Conservation (phyloP, 345 rosid genomes). For the Mercurialis annua region DNA sequence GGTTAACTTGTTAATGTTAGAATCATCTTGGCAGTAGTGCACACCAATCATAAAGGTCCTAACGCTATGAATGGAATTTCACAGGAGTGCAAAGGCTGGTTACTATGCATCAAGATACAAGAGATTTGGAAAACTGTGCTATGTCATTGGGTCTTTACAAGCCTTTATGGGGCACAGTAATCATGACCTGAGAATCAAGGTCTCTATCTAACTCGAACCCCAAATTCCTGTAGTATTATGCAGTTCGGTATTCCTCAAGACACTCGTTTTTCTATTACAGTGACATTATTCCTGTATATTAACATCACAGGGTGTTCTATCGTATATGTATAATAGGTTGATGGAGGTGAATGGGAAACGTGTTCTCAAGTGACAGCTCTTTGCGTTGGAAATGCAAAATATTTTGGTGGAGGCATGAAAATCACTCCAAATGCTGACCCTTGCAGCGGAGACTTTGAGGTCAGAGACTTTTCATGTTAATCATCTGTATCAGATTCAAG, state of each 20-base stretch:
- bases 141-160: conserved; percentile 82
- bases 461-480: conserved; percentile 19
- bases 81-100: conserved; percentile 98
- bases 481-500: not conserved
- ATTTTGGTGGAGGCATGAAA: conserved; percentile 98
- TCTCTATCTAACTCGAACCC: conserved; percentile 13
- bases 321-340: conserved; percentile 50
- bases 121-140: conserved; percentile 79
- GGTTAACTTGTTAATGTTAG: conserved; percentile 28
- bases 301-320: conserved; percentile 19
- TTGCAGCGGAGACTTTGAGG: conserved; percentile 75
- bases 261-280: not conserved
- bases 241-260: conserved; percentile 5
- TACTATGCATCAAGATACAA: conserved; percentile 88
- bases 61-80: conserved; percentile 21
- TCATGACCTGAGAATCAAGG: conserved; percentile 77
- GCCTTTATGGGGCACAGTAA: conserved; percentile 81
- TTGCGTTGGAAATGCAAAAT: conserved; percentile 91
- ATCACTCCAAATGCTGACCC: conserved; percentile 92
- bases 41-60: conserved; percentile 18
- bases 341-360: conserved; percentile 81
- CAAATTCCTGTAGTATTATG: not conserved
- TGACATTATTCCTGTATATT: not conserved
- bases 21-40: conserved; percentile 4
- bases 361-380: conserved; percentile 79